A percentile compares a stretch with the other conserved stretches of the same genome.
Evolutionary conservation across 2,329 filamentous ascomycete species (phyloP).

Genomic region (Exophiala oligosperma): DNA sequence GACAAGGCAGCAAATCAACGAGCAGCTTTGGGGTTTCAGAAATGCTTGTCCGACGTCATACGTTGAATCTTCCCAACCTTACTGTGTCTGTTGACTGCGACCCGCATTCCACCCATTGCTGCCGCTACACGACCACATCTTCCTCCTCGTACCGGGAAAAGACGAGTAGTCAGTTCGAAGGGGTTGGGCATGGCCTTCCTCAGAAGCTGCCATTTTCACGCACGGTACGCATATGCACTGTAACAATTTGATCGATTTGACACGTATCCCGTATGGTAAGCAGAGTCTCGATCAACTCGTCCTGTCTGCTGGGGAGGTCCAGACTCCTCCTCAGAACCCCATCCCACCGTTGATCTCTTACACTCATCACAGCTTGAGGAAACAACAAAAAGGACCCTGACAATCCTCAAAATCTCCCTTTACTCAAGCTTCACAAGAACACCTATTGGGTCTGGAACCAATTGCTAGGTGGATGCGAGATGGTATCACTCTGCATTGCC

Average conservation of each 20-base stretch:
- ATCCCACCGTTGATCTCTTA: background rate
- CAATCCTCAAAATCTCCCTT: background rate
- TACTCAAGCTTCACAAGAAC: background rate
- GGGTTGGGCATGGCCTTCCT: too few relatives aligned
- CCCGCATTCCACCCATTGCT: background rate
- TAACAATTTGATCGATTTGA: too few relatives aligned
- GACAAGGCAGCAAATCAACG: background rate
- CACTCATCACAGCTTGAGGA: background rate
- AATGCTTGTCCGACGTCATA: conserved; percentile 10
- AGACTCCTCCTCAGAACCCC: background rate
- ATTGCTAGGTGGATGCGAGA: conserved; percentile 12
- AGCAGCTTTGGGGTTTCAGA: background rate
- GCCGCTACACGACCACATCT: too few relatives aligned
- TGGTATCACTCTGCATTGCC: conserved; percentile 22
- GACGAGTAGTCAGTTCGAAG: too few relatives aligned
- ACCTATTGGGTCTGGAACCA: conserved; percentile 13
- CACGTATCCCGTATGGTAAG: too few relatives aligned
- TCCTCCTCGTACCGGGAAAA: too few relatives aligned
- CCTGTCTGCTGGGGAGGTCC: too few relatives aligned
- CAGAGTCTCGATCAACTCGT: too few relatives aligned
- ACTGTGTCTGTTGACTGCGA: background rate
- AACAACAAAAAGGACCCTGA: background rate
- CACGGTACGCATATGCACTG: too few relatives aligned
- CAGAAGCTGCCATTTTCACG: too few relatives aligned
- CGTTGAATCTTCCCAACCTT: background rate